A percentile compares a stretch with the other conserved stretches of the same genome.
Conservation (phyloP, 2,329 filamentous ascomycete genomes). For the Apiospora malaysiana region DNA sequence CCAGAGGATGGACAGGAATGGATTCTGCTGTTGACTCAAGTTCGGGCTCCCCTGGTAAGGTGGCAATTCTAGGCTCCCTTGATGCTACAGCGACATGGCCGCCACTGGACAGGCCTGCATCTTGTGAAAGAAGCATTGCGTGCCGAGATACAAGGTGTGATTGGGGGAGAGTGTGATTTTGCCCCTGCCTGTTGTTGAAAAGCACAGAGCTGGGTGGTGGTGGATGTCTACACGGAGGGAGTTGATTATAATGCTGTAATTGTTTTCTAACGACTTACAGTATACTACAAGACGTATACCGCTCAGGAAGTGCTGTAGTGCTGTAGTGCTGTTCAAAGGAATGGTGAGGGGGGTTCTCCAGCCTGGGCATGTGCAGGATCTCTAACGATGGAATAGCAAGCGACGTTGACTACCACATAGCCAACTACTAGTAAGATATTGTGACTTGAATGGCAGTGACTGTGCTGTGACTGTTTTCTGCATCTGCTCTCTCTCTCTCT, state of each 20-base stretch:
- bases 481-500: not conserved
- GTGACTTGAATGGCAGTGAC: not conserved
- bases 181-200: not conserved
- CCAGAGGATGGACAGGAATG: constrained; percentile 80
- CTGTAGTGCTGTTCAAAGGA: not conserved
- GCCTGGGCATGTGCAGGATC: not conserved
- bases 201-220: not conserved
- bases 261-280: constrained; percentile 1
- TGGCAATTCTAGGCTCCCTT: constrained; percentile 1
- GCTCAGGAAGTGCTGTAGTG: not conserved
- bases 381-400: not conserved
- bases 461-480: not conserved
- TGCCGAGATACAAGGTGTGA: not conserved
- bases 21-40: constrained; percentile 42
- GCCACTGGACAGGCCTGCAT: constrained; percentile 19
- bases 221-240: not conserved
- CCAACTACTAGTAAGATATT: not conserved
- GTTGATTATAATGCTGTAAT: not conserved
- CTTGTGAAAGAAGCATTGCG: constrained; percentile 27
- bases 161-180: not conserved
- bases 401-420: not conserved
- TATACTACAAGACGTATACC: constrained; percentile 11
- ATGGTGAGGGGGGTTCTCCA: not conserved
- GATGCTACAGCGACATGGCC: not conserved
- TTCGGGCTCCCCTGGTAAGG: not conserved